A percentile compares a stretch with the other conserved stretches of the same genome.
phyloP scores from a whole-genome alignment of 768 basidiomycete genomes.

The Aureoboletus auriporus region DNA sequence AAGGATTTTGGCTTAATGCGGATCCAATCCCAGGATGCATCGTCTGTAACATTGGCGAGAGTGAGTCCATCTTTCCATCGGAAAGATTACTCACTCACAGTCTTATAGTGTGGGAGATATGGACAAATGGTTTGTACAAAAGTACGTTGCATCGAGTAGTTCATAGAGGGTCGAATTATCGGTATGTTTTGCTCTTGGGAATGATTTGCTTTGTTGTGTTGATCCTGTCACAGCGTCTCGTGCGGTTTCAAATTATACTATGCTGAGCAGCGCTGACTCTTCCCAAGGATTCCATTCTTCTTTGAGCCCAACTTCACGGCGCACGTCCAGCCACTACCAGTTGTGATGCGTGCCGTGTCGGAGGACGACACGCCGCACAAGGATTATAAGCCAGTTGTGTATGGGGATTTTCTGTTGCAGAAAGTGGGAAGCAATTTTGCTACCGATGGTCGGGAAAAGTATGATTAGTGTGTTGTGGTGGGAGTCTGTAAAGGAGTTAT shows the following conservation, averaged over 20 bases:
- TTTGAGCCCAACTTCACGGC: constrained; percentile 89
- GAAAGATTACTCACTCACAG: neutral
- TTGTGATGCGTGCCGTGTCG: constrained; percentile 42
- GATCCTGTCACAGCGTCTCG: constrained; percentile 55
- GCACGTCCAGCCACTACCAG: constrained; percentile 57
- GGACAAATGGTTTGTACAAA: constrained; percentile 83
- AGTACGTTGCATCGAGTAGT: constrained; percentile 90
- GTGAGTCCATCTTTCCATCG: constrained; percentile 38
- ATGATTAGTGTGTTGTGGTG: constrained; percentile 17
- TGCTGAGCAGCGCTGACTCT: constrained; percentile 2
- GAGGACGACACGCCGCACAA: constrained; percentile 20
- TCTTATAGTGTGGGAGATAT: constrained; percentile 81
- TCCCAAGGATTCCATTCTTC: constrained; percentile 80
- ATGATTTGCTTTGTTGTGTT: neutral
- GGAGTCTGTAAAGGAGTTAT: too few species aligned
- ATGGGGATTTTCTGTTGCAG: constrained; percentile 71
- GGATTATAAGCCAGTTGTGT: constrained; percentile 49
- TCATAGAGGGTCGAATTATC: constrained; percentile 70
- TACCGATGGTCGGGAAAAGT: constrained; percentile 32
- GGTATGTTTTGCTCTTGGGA: constrained; percentile 21
- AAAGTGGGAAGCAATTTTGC: constrained; percentile 79
- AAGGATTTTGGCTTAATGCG: constrained; percentile 77
- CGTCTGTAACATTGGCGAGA: constrained; percentile 91
- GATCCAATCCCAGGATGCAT: constrained; percentile 81
- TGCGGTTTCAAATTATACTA: constrained; percentile 34